phyloP scores from a whole-genome alignment of 495 filamentous ascomycete genomes.

The Aspergillus diversus region DNA sequence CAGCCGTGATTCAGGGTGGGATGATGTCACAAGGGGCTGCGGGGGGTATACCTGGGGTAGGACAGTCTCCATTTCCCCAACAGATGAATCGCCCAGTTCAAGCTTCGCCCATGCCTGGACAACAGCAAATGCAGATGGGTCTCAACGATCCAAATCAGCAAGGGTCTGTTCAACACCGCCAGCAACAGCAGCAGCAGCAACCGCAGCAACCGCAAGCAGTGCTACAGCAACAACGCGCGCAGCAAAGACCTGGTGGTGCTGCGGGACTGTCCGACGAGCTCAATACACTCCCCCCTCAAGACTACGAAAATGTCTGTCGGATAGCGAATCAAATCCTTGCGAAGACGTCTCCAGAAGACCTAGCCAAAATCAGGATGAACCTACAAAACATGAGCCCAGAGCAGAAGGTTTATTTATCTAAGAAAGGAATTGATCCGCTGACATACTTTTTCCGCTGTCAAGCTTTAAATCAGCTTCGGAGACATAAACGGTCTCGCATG shows the following conservation, averaged over 20 bases:
- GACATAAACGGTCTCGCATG: conserved; percentile 38
- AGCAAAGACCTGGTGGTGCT: conserved; percentile 37
- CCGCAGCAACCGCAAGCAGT: conserved; percentile 25
- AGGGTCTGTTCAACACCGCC: conserved; percentile 39
- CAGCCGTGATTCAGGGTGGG: conserved; percentile 46
- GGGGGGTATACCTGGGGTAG: conserved; percentile 34
- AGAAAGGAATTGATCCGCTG: conserved; percentile 51
- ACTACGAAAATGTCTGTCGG: conserved; percentile 48
- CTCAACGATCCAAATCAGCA: conserved; percentile 51
- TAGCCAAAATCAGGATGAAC: conserved; percentile 49
- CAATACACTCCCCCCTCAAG: conserved; percentile 39
- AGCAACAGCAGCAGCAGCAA: conserved; percentile 33
- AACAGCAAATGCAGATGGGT: conserved; percentile 48
- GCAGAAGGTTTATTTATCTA: conserved; percentile 43
- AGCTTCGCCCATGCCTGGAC: conserved; percentile 51
- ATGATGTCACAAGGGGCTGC: conserved; percentile 46
- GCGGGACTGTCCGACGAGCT: conserved; percentile 41
- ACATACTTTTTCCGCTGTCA: conserved; percentile 55
- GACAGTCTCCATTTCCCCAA: conserved; percentile 50
- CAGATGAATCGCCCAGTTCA: conserved; percentile 60
- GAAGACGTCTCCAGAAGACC: conserved; percentile 45
- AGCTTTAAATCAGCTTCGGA: conserved; percentile 44
- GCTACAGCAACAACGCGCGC: conserved; percentile 47
- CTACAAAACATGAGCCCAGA: conserved; percentile 48
- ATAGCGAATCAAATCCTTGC: conserved; percentile 45